Evolutionary conservation across 108 stramenopile species (phyloP), one percentile per base, ranked within the genome.

Genomic region (Seminavis robusta): DNA sequence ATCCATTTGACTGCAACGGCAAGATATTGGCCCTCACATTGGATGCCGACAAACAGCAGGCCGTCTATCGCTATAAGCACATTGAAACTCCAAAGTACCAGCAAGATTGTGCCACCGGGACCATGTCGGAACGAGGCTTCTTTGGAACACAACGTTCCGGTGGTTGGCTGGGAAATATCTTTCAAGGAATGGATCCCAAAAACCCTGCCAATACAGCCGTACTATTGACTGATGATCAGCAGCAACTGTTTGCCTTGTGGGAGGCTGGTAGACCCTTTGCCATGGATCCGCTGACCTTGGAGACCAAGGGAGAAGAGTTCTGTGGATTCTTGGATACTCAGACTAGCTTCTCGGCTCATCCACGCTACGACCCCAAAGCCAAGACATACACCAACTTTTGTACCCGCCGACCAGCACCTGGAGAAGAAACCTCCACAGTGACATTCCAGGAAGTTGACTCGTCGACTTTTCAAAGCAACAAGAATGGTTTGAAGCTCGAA

Each of bases 201-300:
- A n/a, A n/a, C n/a, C n/a, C n/a, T n/a, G 59, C 32, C 6, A 25
- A 65, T 36, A 50, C 20, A 8, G n/a, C n/a, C n/a, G n/a, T n/a
- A n/a, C n/a, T n/a, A n/a, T n/a, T n/a, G n/a, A n/a, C n/a, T n/a
- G n/a, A n/a, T n/a, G n/a, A n/a, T n/a, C n/a, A n/a, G n/a, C n/a
- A n/a, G n/a, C n/a, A n/a, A n/a, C 37, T 71, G 26, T 65, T 49
- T 28, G 70, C 70, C 1, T 24, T 71, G 57, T 71, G 70, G 70
- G 70, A 71, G 30, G 70, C 42, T 36, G 70, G 70, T 0, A 25
- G 5, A 11, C 70, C 70, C n/a, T 53, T 65, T 29, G 41, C 17
- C 20, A 19, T 71, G 9, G 63, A 71, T 51, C 70, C 70, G 6
- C 21, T 59, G 24, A 62, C 70, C 9, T 38, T 71, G 32, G 27